A percentile compares a stretch with the other conserved stretches of the same genome.
Conservation (phyloP, 805 yeast genomes). For the Jamesozyma lodderae region DNA sequence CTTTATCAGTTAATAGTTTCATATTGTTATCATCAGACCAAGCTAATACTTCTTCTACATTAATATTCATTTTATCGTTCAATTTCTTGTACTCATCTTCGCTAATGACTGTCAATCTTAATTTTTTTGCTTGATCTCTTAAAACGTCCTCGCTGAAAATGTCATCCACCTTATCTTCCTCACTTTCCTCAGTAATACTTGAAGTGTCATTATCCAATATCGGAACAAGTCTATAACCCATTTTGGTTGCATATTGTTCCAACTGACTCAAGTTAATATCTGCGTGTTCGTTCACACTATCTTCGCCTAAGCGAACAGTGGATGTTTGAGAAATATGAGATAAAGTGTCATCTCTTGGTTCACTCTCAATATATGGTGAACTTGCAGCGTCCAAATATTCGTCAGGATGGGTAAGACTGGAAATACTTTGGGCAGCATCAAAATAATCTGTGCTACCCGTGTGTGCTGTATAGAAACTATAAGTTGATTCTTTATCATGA, state of each 20-base stretch:
- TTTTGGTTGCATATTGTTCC: constrained; percentile 5
- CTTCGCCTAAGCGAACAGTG: not conserved
- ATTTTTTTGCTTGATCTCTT: not conserved
- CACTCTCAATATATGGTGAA: not conserved
- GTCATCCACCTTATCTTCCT: not conserved
- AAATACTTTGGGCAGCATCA: not conserved
- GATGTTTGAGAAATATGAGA: not conserved
- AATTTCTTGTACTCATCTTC: constrained; percentile 1
- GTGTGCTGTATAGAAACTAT: not conserved
- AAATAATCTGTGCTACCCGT: not conserved
- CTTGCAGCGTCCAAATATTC: not conserved
- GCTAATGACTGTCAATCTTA: constrained; percentile 6
- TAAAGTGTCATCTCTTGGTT: not conserved
- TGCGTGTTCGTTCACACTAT: not conserved
- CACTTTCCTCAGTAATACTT: not conserved
- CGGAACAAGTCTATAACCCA: constrained; percentile 14
- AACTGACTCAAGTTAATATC: constrained; percentile 7
- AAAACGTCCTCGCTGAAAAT: no score
- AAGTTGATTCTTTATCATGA: not conserved
- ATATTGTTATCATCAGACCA: constrained; percentile 9
- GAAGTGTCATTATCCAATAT: not conserved
- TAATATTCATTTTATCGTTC: not conserved
- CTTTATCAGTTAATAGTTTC: constrained; percentile 6
- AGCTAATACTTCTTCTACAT: constrained; percentile 6
- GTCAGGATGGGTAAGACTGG: not conserved